Percentiles rank a stretch among this genome's conserved stretches.
Evolutionary conservation across 1,284 basidiomycete genomes (phyloP).

Genomic region (Waitea zeae): DNA sequence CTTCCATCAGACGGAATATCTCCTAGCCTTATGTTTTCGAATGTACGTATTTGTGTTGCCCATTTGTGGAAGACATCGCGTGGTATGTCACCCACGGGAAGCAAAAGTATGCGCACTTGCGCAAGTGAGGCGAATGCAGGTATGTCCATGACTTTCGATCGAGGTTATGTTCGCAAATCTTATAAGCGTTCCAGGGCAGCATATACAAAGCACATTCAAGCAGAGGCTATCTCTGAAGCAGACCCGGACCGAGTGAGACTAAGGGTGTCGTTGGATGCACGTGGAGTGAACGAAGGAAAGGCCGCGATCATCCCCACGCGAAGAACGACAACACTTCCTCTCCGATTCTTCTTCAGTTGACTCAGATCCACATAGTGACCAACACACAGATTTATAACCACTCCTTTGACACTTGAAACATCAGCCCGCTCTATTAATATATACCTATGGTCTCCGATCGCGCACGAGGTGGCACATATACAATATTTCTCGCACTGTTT

Average conservation of each 20-base stretch:
- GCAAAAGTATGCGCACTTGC: constrained; percentile 56
- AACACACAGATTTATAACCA: neutral
- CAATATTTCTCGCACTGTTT: constrained; percentile 42
- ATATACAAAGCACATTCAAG: neutral
- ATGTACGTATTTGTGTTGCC: constrained; percentile 49
- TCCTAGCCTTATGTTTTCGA: constrained; percentile 53
- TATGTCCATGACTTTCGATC: constrained; percentile 33
- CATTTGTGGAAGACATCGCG: constrained; percentile 47
- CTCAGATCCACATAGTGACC: neutral
- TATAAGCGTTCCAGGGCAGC: neutral
- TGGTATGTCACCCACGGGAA: constrained; percentile 61
- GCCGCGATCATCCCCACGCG: neutral
- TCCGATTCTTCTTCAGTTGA: no score
- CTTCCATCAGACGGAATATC: constrained; percentile 67
- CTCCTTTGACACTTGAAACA: neutral
- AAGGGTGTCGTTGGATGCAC: neutral
- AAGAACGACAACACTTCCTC: neutral
- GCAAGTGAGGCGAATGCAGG: constrained; percentile 63
- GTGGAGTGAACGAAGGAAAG: neutral
- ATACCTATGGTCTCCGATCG: neutral
- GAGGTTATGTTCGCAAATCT: no score
- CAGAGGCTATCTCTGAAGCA: neutral
- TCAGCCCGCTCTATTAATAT: neutral
- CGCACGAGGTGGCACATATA: neutral
- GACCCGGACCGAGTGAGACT: neutral